Evolutionary conservation across 2,329 filamentous ascomycete genomes (phyloP).

Genomic region (Fusarium hainanense): DNA sequence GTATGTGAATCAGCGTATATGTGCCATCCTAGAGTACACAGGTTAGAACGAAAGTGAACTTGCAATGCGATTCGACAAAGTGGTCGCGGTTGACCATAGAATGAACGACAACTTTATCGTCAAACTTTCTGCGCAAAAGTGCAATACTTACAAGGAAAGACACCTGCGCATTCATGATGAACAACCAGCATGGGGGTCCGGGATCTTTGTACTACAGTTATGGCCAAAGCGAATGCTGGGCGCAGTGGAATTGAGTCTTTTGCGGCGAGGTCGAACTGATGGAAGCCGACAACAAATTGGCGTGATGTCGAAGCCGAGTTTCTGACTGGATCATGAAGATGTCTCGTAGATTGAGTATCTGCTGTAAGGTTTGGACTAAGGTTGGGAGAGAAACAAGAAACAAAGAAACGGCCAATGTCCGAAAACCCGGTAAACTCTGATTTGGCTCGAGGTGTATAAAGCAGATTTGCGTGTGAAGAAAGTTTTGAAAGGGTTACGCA

Average conservation of each 20-base stretch:
- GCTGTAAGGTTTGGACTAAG: conserved; percentile 38
- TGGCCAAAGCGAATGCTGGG: background rate
- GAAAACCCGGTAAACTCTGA: conserved; percentile 36
- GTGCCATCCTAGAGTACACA: conserved; percentile 76
- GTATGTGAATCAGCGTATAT: conserved; percentile 90
- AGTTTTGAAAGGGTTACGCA: conserved; percentile 15
- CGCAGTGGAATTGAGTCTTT: conserved; percentile 13
- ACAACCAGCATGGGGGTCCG: conserved; percentile 16
- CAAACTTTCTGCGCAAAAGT: background rate
- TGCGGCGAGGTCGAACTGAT: conserved; percentile 14
- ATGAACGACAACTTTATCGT: background rate
- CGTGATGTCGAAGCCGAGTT: conserved; percentile 30
- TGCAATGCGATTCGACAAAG: background rate
- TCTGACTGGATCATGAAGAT: conserved; percentile 39
- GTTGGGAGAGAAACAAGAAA: conserved; percentile 28
- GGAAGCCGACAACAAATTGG: conserved; percentile 13
- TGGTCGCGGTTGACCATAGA: background rate
- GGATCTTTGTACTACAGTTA: conserved; percentile 11
- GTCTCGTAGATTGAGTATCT: conserved; percentile 24
- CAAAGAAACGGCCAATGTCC: conserved; percentile 19
- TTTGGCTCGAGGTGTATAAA: conserved; percentile 11
- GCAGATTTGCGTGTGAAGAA: conserved; percentile 15
- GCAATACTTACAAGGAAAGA: conserved; percentile 64
- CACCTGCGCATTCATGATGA: conserved; percentile 67
- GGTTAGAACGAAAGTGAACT: conserved; percentile 49